phyloP scores from a whole-genome alignment of 228 moss, liverwort and hornwort genomes.

The Sphagnum fallax region DNA sequence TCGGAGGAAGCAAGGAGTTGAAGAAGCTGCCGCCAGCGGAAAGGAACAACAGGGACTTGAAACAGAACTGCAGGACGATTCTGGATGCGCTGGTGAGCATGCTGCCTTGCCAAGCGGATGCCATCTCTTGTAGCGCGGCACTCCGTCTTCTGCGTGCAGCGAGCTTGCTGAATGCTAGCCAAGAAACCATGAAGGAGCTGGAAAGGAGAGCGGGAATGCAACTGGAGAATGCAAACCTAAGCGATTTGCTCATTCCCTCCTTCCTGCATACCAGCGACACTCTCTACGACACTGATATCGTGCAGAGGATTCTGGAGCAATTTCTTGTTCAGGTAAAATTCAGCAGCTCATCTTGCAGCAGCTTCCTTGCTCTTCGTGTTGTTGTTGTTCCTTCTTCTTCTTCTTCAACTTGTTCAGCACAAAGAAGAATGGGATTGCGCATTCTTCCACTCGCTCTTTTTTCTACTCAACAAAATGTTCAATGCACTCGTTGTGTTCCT shows the following conservation, averaged over 20 bases:
- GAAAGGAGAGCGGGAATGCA: conserved; percentile 67
- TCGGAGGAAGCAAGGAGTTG: conserved; percentile 14
- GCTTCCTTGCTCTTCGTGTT: too few species aligned
- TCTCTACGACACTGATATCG: conserved; percentile 58
- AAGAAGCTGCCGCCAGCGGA: conserved; percentile 18
- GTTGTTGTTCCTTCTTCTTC: too few species aligned
- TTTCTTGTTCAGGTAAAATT: conserved; percentile 57
- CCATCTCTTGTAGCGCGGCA: conserved; percentile 46
- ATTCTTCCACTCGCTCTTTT: too few species aligned
- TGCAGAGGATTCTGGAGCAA: conserved; percentile 74
- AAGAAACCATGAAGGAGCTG: conserved; percentile 29
- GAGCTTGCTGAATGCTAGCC: conserved; percentile 36
- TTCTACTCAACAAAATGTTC: too few species aligned
- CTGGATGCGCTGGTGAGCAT: conserved; percentile 51
- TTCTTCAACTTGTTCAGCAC: too few species aligned
- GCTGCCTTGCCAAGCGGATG: conserved; percentile 59
- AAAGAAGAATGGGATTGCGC: too few species aligned
- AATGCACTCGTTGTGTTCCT: too few species aligned
- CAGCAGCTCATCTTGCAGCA: neutral
- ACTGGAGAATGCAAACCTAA: conserved; percentile 65
- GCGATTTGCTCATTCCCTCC: conserved; percentile 64
- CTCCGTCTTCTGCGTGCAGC: conserved; percentile 64
- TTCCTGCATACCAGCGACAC: conserved; percentile 45
- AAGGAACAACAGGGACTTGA: neutral
- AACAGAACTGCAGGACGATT: conserved; percentile 18